Evolutionary conservation across 805 yeast species (phyloP), one percentile per base, ranked within the genome.

Genomic region (Lipomyces sp.): DNA sequence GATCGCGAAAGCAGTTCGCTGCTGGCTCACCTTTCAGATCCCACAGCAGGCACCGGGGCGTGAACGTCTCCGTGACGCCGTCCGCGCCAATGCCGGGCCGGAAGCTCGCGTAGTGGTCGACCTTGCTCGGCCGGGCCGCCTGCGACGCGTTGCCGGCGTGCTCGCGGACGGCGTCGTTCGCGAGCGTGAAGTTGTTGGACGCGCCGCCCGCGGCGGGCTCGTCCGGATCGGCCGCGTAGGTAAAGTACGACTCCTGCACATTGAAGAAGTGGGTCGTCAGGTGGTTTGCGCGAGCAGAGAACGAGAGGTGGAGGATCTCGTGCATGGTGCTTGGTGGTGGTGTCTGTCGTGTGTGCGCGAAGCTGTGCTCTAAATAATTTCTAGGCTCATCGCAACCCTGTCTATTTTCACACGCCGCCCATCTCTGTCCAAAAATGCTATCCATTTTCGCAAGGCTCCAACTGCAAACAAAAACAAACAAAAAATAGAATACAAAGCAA

Each of bases 21-120:
- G 19, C 6, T 1, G 7, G 31, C 5, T 46, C 38, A 43, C 84
- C 83, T 19, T 75, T 71, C 40, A 81, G 76, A 55, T 93, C 98
- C 83, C 90, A 87, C n/a, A 88, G 61, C 32, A 88, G 61, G 0
- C 86, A 79, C 48, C 98, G 70, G 1, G 98, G 98, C n/a, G 83
- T 74, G 63, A 80, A 87, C n/a, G 81, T 77, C 0, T 77, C 76
- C 0, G 78, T 67, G 38, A 72, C 55, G 2, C 71, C 68, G 1
- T 69, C 58, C 4, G 47, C n/a, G 7, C 53, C 52, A 39, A 49
- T n/a, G 1, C 74, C 74, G 4, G 77, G 69, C 35, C 72, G 68
- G 55, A 81, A 73, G 53, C 74, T 74, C 2, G 81, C 71, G 16
- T 68, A 46, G 2, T 83, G 76, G 53, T 75, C 78, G 3, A 74